Evolutionary conservation across 352 stramenopile species (phyloP), one percentile per base, ranked within the genome.

Genomic region (Elongisporangium undulatum): DNA sequence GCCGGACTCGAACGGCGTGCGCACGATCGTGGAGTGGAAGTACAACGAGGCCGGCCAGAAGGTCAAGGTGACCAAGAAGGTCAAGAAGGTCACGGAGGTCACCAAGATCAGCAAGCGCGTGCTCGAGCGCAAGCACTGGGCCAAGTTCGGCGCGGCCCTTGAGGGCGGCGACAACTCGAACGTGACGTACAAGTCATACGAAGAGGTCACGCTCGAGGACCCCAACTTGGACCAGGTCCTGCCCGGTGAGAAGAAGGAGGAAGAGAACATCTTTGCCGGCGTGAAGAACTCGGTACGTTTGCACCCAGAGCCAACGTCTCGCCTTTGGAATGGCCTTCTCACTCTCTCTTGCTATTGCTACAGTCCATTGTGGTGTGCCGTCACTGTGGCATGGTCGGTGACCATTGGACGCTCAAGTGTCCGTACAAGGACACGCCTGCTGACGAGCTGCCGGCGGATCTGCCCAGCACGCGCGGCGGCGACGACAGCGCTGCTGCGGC

Each of bases 401-500:
- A 96, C 59, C 87, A 96, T 59, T 96, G 87, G 87, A 96, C 87
- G 58, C 82, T 96, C 68, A 96, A 96, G 73, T 94, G 87, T 82
- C 87, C 87, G 59, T 96, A 96, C 82, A 96, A 94, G 71, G 85
- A 96, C 69, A 92, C 85, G 20, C 79, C 83, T 23, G 75, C 85
- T 63, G 77, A 92, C 52, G 86, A 95, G 62, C 60, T 95, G 57
- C 79, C 85, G 61, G 67, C 80, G 48, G 85, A 92, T 51, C 75
- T 90, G 45, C 70, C 68, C 63, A 85, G 21, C 17, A 53, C 54
- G 21, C 52, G 51, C 15, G 23, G 66, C 67, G 52, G 57, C 39
- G 52, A 65, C 67, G 50, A 59, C 38, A 23, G 55, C 58, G 67
- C 74, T 21, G 55, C 67, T 15, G 52, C 66, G 24, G 69, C 82